These are phyloP conservation scores for Adansonia gregorii DNA, from an alignment of 441 rosid species.

Conservation along the genomic window DNA sequence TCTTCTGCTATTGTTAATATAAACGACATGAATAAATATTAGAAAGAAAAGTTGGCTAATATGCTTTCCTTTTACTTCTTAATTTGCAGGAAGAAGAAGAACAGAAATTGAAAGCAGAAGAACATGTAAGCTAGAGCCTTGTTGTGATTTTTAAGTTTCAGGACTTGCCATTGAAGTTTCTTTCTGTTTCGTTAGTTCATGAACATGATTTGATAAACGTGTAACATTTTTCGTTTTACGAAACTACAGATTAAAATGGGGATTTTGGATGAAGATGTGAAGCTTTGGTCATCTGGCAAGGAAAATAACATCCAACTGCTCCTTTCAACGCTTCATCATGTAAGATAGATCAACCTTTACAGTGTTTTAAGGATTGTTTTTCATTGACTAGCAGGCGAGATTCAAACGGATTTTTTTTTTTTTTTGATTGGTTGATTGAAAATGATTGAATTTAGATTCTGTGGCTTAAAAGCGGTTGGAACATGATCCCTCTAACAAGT, in stretches of 20 bases:
- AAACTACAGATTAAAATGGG: constrained; percentile 57
- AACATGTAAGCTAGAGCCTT: constrained; percentile 45
- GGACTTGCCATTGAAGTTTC: not conserved
- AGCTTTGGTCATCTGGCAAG: constrained; percentile 77
- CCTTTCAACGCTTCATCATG: constrained; percentile 81
- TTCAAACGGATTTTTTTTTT: constrained; percentile 3
- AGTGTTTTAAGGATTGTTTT: not conserved
- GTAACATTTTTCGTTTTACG: not conserved
- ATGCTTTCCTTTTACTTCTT: not conserved
- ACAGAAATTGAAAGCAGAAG: constrained; percentile 45
- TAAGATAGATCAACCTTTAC: constrained; percentile 31
- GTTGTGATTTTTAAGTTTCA: not conserved
- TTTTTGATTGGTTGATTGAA: constrained; percentile 6
- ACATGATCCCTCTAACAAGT: constrained; percentile 52
- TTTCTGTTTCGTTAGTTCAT: not conserved
- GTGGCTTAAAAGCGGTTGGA: constrained; percentile 81
- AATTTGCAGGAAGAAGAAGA: constrained; percentile 46
- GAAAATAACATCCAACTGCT: constrained; percentile 70
- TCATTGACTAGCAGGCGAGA: constrained; percentile 6
- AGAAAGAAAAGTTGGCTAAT: not conserved
- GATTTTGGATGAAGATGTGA: constrained; percentile 61
- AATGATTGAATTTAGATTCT: constrained; percentile 53
- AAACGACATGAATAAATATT: not conserved
- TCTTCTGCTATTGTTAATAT: not conserved
- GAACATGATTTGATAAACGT: not conserved